Base-by-base conservation (phyloP, 371 early-diverging fungal genomes). In the Phascolomyces articulosus region DNA sequence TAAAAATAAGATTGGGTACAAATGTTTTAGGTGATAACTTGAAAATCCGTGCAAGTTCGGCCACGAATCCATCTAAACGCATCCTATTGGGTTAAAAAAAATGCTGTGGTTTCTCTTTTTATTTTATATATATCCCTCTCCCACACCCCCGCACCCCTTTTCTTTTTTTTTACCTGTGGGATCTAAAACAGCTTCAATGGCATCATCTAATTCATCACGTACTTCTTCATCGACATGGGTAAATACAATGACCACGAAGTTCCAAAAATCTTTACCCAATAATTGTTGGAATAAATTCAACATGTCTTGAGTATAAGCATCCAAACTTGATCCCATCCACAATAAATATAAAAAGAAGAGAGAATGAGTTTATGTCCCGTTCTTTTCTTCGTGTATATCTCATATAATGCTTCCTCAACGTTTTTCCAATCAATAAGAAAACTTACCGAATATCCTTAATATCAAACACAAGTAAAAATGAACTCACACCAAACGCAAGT, bases 251-350 rank as follows among this genome's bases (percentile, higher is more conserved):
- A 85, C 82, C 8, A 85, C 85, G 68, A 84, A 85, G 44, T 85
- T 81, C 87, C 86, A 87, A 57, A 87, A 87, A 24, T 84, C 80
- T 24, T 77, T 82, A 26, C 87, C 87, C 18, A 87, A 70, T 29
- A 87, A 60, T 54, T 80, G 77, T 54, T 85, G 84, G 62, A 87
- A 87, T 31, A 85, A 62, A 18, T 77, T 62, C 34, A 87, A 59
- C 86, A 87, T 87, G 55, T 82, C 84, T 69, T 87, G 85, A 2
- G 86, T 83, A 64, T 85, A 87, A 27, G 85, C 86, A 64, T 87
- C 87, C 63, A 87, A 63, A 62, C 85, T 83, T 70, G 16, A 21
- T 24, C 44, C 10, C 26, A 21, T 48, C 16, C 44, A 23, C 41
- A 7, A 40, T n/a, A 44, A 28, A 10, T 23, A 15, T 16, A 41